A percentile compares a stretch with the other conserved stretches of the same genome.
Conservation (phyloP, 179 eudicot species). For the Patellifolia procumbens region DNA sequence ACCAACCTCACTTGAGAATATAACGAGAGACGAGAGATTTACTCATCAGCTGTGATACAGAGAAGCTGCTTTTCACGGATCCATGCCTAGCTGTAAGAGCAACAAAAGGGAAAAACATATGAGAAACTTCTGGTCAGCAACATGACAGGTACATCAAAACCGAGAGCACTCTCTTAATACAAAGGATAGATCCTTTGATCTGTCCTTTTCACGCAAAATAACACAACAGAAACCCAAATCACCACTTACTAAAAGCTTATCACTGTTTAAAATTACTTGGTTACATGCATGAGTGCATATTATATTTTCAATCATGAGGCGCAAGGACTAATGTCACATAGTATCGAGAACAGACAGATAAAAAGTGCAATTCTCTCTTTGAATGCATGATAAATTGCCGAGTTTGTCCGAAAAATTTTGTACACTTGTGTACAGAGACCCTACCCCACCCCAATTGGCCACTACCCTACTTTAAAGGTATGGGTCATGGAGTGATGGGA, state of each 20-base stretch:
- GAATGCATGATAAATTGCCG: neutral
- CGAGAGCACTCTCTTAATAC: neutral
- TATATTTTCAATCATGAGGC: neutral
- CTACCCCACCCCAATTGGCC: too few species aligned
- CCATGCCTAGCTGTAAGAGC: constrained; percentile 70
- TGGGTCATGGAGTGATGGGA: too few species aligned
- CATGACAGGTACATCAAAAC: neutral
- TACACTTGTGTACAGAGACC: neutral
- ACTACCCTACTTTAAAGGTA: too few species aligned
- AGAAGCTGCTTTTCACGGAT: constrained; percentile 38
- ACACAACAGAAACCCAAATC: neutral
- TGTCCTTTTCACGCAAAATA: neutral
- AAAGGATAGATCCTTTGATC: neutral
- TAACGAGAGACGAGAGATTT: constrained; percentile 64
- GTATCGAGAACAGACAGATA: neutral
- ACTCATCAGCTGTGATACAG: constrained; percentile 57
- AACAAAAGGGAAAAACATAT: neutral
- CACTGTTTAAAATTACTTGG: neutral
- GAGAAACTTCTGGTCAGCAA: neutral
- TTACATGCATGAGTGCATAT: neutral
- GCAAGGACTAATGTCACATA: neutral
- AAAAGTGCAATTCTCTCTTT: neutral
- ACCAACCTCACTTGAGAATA: constrained; percentile 74
- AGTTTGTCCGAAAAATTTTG: neutral
- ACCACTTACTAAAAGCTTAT: neutral